Evolutionary conservation across 2,329 filamentous ascomycete species (phyloP).

Genomic region (Penicillium sp.): DNA sequence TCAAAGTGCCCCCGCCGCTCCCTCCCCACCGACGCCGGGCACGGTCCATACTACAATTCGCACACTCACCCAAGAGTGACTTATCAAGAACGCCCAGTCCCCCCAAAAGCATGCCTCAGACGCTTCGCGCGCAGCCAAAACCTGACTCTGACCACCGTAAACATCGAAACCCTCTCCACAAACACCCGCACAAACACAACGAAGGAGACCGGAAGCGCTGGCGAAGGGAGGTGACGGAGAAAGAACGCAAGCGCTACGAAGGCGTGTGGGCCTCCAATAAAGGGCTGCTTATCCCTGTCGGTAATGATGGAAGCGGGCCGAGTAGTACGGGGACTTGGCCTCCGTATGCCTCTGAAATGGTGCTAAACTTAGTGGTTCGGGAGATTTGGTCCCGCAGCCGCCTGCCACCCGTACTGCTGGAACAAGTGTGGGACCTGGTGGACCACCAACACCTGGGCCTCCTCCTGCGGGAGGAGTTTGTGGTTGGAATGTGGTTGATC

Average conservation of each 20-base stretch:
- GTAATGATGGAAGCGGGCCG: conserved; percentile 2
- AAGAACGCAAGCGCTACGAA: conserved; percentile 52
- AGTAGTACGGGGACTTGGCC: conserved; percentile 23
- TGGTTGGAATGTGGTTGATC: conserved; percentile 54
- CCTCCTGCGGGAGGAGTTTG: conserved; percentile 49
- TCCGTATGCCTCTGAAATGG: conserved; percentile 37
- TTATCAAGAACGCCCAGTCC: conserved; percentile 39
- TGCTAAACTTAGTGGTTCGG: conserved; percentile 49
- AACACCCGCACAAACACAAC: conserved; percentile 52
- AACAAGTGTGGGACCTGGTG: conserved; percentile 51
- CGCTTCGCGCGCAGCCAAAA: conserved; percentile 43
- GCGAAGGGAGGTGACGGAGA: conserved; percentile 46
- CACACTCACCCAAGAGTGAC: conserved; percentile 32
- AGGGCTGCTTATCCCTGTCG: conserved; percentile 39
- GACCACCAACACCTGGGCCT: conserved; percentile 39
- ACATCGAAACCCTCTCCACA: conserved; percentile 40
- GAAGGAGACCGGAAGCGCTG: conserved; percentile 52
- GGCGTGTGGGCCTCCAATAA: conserved; percentile 55
- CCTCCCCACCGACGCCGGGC: conserved; percentile 42
- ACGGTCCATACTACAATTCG: conserved; percentile 38
- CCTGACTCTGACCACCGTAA: conserved; percentile 34
- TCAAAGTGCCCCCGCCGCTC: conserved; percentile 39
- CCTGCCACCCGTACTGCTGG: conserved; percentile 40
- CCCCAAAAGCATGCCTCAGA: conserved; percentile 42
- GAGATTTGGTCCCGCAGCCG: conserved; percentile 54